Percentiles rank a stretch among this genome's conserved stretches.
Evolutionary conservation across 2,329 filamentous ascomycete genomes (phyloP).

Genomic region (Colletotrichum tofieldiae): DNA sequence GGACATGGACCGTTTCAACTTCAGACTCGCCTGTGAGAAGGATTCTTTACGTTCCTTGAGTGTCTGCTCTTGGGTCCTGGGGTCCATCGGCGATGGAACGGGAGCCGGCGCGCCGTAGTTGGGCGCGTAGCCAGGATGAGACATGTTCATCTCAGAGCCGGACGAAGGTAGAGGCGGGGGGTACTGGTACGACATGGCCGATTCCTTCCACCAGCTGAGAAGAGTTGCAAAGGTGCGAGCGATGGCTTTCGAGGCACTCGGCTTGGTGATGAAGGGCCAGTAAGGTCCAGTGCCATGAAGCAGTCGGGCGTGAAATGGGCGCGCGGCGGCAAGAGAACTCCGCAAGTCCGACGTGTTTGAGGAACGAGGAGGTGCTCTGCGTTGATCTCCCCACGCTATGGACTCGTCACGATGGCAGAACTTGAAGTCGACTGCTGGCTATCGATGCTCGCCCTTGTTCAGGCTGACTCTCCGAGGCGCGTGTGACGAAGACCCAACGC

Average conservation of each 20-base stretch:
- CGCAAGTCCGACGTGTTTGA: background rate
- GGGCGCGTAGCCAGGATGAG: constrained; percentile 56
- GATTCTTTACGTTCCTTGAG: constrained; percentile 57
- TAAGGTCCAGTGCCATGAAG: background rate
- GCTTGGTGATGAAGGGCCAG: constrained; percentile 52
- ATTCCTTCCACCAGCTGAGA: constrained; percentile 57
- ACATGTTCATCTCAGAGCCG: constrained; percentile 59
- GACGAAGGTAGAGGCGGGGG: constrained; percentile 59
- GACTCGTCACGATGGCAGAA: background rate
- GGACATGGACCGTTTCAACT: constrained; percentile 66
- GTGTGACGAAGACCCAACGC: background rate
- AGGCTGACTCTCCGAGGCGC: background rate
- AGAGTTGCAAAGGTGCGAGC: constrained; percentile 48
- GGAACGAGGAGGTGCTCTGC: background rate
- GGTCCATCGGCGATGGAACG: constrained; percentile 22
- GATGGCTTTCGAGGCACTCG: constrained; percentile 51
- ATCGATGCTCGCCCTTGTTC: background rate
- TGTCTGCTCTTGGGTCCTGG: constrained; percentile 39
- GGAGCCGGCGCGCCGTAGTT: constrained; percentile 53
- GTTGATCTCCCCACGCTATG: background rate
- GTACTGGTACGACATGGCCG: constrained; percentile 67
- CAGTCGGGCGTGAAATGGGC: background rate
- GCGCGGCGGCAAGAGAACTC: constrained; percentile 2
- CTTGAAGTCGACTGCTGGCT: background rate
- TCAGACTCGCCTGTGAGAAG: constrained; percentile 54